Base-by-base conservation (phyloP, 176 grass and related monocot species). In the Leersia perrieri region DNA sequence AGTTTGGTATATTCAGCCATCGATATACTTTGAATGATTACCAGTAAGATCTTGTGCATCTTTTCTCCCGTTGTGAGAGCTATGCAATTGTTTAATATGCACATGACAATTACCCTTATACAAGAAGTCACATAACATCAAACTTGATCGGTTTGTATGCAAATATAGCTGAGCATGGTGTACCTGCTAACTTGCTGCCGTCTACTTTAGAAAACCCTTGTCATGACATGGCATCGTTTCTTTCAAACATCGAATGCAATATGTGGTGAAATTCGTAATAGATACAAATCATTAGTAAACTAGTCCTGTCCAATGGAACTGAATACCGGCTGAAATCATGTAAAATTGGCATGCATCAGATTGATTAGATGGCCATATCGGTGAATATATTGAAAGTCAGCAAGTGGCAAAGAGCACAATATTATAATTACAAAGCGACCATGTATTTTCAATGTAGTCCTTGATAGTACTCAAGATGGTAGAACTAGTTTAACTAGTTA, bases 301-400 rank as follows among this genome's bases (percentile, higher is more conserved):
- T 9, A 53, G 49, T n/a, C 49, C 49, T 53, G 49, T 53, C 20
- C 49, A 53, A 53, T 53, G 49, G 49, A 53, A 53, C 22, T 53
- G 49, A n/a, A 8, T n/a, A 22, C 5, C 25, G n/a, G 22, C 53
- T 36, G 25, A 16, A 76, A 70, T 32, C 11, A 30, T 30, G 22
- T 30, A 41, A 67, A 83, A 78, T 53, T 78, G 4, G 10, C 63
- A 27, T 25, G 45, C 7, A 68, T 61, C 32, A 55, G 57, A 49
- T 25, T 80, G 26, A 80, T 60, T 81, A 62, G 11, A 75, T 82
- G 51, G 29, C 75, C 18, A 20, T 55, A 83, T 32, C 2, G 3
- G 15, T 6, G 25, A 63, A 72, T 58, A 58, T 58, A 72, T 3
- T 42, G 13, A 23, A 33, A 81, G 66, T 16, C 14, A 29, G 32